Evolutionary conservation across 106 monocot species (phyloP).

Genomic region (Narthecium ossifragum): DNA sequence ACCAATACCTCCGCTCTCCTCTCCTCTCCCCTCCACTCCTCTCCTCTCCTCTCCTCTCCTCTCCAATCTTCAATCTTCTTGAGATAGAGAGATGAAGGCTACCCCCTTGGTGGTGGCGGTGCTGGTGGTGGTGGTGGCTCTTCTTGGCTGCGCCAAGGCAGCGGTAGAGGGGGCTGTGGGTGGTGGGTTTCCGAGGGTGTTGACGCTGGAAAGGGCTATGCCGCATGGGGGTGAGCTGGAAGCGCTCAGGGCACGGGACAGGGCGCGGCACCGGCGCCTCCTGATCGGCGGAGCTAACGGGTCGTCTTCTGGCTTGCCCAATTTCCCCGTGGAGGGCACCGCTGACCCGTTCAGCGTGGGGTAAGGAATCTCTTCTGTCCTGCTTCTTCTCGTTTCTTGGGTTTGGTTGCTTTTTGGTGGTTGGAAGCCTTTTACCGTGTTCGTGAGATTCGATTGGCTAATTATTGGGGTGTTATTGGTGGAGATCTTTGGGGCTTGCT

Average conservation of each 20-base stretch:
- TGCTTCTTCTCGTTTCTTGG: background rate
- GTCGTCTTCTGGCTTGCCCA: constrained; percentile 39
- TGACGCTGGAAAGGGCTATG: constrained; percentile 62
- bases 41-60: no score
- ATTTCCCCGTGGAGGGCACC: constrained; percentile 83
- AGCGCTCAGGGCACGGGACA: constrained; percentile 33
- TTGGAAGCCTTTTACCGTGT: no score
- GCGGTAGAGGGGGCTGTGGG: background rate
- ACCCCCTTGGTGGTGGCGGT: constrained; percentile 3
- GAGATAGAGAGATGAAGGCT: no score
- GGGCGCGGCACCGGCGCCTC: constrained; percentile 45
- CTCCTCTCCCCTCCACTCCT: no score
- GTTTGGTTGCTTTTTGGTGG: background rate
- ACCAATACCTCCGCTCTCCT: no score
- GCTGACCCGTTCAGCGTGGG: constrained; percentile 83
- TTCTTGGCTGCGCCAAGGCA: no score
- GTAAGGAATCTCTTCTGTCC: constrained; percentile 17
- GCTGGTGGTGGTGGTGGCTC: background rate
- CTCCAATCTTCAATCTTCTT: no score
- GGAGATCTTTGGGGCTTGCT: background rate
- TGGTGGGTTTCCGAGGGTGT: constrained; percentile 16
- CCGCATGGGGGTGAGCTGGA: constrained; percentile 13
- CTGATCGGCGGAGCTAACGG: constrained; percentile 17
- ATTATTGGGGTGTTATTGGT: background rate
- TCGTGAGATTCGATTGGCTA: background rate